Evolutionary conservation across 2,329 filamentous ascomycete genomes (phyloP).

Genomic region (Diaporthe capsici): DNA sequence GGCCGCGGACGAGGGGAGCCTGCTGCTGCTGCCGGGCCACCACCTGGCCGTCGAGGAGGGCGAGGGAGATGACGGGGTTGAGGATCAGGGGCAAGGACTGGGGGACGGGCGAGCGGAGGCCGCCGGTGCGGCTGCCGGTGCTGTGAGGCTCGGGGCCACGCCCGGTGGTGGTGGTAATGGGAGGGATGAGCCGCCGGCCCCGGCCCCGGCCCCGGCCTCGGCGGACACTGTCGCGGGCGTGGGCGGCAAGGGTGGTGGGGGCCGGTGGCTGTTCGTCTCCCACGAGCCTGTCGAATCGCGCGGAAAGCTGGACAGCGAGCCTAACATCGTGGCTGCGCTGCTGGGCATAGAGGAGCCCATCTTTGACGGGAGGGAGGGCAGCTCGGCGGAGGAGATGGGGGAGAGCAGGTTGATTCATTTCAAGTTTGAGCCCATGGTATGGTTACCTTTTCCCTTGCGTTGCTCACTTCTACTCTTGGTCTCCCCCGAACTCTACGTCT

Average conservation of each 20-base stretch:
- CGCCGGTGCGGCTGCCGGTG: slow-evolving; percentile 85
- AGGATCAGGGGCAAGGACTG: slow-evolving; percentile 41
- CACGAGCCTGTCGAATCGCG: slow-evolving; percentile 75
- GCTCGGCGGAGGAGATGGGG: slow-evolving; percentile 43
- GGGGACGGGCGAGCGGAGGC: slow-evolving; percentile 62
- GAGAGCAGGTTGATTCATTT: slow-evolving; percentile 77
- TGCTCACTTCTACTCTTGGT: not conserved
- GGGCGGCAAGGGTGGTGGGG: slow-evolving; percentile 88
- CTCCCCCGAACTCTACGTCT: not conserved
- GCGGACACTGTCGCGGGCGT: slow-evolving; percentile 67
- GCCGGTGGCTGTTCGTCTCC: slow-evolving; percentile 89
- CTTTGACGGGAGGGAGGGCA: slow-evolving; percentile 42
- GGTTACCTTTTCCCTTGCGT: slow-evolving; percentile 47
- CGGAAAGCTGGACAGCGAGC: slow-evolving; percentile 42
- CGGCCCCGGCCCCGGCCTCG: slow-evolving; percentile 42
- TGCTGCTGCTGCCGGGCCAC: slow-evolving; percentile 45
- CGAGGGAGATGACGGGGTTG: not conserved
- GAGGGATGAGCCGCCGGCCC: slow-evolving; percentile 39
- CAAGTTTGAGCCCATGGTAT: slow-evolving; percentile 96
- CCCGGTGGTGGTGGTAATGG: slow-evolving; percentile 36
- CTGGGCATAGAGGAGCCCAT: slow-evolving; percentile 57
- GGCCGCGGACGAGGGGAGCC: slow-evolving; percentile 40
- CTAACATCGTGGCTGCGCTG: slow-evolving; percentile 45
- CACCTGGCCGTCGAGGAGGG: slow-evolving; percentile 25
- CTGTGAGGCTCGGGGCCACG: slow-evolving; percentile 56